These are phyloP conservation scores for Aspergillus japonicus DNA, from an alignment of 2,329 filamentous ascomycete species.

Conservation along the genomic window DNA sequence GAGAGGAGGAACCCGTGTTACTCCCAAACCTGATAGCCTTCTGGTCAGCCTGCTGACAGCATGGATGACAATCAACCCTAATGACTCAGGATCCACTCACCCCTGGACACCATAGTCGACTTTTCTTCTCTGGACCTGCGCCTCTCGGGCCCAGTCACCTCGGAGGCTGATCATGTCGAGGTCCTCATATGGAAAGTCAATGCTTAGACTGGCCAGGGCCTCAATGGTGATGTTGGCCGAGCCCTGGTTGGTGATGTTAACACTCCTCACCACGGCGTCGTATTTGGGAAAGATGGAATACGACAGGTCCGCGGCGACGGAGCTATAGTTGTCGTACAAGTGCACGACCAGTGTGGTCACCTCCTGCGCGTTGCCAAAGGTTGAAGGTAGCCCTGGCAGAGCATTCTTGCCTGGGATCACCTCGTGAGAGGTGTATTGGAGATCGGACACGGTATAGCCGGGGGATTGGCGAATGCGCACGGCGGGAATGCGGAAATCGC, in stretches of 20 bases:
- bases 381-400: conserved; percentile 58
- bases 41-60: too few species aligned
- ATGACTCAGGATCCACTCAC: conserved; percentile 33
- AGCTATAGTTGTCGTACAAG: conserved; percentile 59
- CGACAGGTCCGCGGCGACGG: conserved; percentile 57
- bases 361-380: conserved; percentile 56
- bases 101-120: conserved; percentile 58
- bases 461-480: conserved; percentile 59
- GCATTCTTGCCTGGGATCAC: conserved; percentile 57
- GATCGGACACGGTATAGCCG: conserved; percentile 59
- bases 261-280: conserved; percentile 62
- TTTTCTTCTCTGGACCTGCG: conserved; percentile 53
- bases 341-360: conserved; percentile 60
- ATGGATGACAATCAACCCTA: neutral
- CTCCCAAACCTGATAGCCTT: conserved; percentile 55
- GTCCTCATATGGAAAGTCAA: conserved; percentile 61
- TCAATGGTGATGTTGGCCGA: conserved; percentile 54
- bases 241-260: conserved; percentile 61
- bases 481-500: conserved; percentile 62
- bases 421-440: conserved; percentile 59
- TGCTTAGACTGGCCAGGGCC: conserved; percentile 59
- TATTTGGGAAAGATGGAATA: conserved; percentile 65
- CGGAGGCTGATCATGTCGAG: conserved; percentile 62
- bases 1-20: conserved; percentile 61
- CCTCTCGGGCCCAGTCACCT: conserved; percentile 64